Evolutionary conservation across 768 basidiomycete genomes (phyloP).

Genomic region (Termitomyces sp.): DNA sequence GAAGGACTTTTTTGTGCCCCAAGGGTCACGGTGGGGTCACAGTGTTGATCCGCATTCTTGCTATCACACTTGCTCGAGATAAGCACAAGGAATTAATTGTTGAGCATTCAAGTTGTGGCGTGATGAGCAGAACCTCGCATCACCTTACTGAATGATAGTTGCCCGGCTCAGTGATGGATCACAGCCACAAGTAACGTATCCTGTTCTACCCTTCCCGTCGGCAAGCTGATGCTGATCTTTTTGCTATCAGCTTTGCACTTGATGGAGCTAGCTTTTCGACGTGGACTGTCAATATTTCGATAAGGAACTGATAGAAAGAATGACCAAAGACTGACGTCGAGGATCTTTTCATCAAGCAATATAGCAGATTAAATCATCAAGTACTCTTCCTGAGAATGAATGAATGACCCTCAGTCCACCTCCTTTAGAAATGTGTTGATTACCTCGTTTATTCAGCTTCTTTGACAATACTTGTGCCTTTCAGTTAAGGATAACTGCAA

Average conservation of each 20-base stretch:
- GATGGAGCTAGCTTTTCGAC: background rate
- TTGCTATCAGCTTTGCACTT: background rate
- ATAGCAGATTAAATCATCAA: background rate
- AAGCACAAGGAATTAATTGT: background rate
- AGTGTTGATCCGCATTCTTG: background rate
- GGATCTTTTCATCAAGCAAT: background rate
- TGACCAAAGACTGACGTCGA: background rate
- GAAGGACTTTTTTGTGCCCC: background rate
- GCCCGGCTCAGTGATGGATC: background rate
- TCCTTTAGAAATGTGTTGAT: background rate
- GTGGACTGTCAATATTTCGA: background rate
- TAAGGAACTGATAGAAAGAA: background rate
- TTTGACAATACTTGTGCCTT: background rate
- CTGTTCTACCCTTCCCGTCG: background rate
- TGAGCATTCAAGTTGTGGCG: conserved; percentile 1
- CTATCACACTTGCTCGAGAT: background rate
- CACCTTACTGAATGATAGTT: background rate
- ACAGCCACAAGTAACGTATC: background rate
- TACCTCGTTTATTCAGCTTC: no score
- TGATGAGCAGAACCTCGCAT: background rate
- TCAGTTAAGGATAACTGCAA: background rate
- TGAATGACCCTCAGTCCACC: background rate
- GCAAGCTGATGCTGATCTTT: background rate
- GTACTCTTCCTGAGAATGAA: background rate
- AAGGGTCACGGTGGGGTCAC: conserved; percentile 3